These are phyloP conservation scores for Odonthalia washingtoniensis DNA, from an alignment of 31 red algal genomes.

Conservation along the genomic window DNA sequence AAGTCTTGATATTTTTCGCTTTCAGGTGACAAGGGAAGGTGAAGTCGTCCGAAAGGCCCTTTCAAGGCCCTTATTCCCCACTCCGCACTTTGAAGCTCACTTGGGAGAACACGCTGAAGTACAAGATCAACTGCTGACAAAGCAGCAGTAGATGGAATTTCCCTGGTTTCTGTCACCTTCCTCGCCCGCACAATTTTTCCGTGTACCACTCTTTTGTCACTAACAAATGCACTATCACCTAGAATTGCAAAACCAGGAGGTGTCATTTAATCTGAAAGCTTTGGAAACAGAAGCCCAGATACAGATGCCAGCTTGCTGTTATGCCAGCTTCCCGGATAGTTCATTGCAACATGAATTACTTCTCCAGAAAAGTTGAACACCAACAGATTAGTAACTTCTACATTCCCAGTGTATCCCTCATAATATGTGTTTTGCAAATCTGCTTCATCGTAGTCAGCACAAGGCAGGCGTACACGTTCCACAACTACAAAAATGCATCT, in stretches of 20 bases:
- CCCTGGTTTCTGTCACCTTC: constrained; percentile 20
- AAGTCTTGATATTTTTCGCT: too few relatives aligned
- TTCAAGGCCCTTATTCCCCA: constrained; percentile 36
- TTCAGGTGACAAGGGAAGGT: not conserved
- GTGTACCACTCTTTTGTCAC: too few relatives aligned
- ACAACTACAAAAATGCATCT: not conserved
- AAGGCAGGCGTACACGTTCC: constrained; percentile 6
- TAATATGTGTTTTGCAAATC: constrained; percentile 35
- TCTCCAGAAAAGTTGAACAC: constrained; percentile 50
- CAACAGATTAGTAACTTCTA: constrained; percentile 44
- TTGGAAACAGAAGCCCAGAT: not conserved
- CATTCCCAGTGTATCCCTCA: constrained; percentile 27
- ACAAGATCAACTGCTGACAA: constrained; percentile 3
- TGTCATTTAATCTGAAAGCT: constrained; percentile 10
- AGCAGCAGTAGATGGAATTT: not conserved
- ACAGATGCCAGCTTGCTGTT: not conserved
- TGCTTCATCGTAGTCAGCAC: constrained; percentile 18
- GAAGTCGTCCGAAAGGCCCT: constrained; percentile 11
- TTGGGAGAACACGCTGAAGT: constrained; percentile 13
- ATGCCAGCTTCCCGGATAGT: constrained; percentile 14
- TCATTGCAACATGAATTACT: constrained; percentile 32
- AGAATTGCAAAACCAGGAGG: constrained; percentile 14
- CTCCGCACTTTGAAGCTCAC: constrained; percentile 39
- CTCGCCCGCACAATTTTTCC: constrained; percentile 11
- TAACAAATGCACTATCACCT: constrained; percentile 15